phyloP scores from a whole-genome alignment of 192 early-diverging fungal species.

The Coemansia nantahalensis region DNA sequence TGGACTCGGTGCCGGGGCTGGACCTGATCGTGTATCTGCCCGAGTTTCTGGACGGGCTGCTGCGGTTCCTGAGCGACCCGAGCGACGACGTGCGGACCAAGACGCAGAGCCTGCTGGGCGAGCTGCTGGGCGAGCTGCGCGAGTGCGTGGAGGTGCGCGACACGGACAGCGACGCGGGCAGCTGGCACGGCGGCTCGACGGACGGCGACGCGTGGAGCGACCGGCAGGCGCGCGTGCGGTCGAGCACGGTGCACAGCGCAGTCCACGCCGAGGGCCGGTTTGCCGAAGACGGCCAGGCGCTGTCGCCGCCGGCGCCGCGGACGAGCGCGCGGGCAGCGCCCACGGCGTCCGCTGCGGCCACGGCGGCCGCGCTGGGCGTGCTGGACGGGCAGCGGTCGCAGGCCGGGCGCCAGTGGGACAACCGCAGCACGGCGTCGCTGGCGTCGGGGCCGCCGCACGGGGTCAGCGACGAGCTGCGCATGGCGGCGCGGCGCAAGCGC shows the following conservation, averaged over 20 bases:
- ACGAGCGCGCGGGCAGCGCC: constrained; percentile 25
- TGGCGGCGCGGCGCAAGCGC: constrained; percentile 41
- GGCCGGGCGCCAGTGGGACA: background rate
- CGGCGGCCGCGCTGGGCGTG: constrained; percentile 3
- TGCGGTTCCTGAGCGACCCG: constrained; percentile 86
- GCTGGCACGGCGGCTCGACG: background rate
- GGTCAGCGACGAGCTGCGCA: constrained; percentile 30
- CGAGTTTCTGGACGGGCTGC: constrained; percentile 89
- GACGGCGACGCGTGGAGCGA: constrained; percentile 5
- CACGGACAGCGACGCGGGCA: background rate
- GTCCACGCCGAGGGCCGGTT: constrained; percentile 39
- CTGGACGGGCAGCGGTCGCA: background rate
- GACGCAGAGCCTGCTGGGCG: constrained; percentile 77
- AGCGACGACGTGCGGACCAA: constrained; percentile 85
- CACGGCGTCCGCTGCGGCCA: background rate
- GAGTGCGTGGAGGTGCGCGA: constrained; percentile 49
- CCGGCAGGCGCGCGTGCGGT: constrained; percentile 15
- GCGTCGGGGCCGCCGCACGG: constrained; percentile 22
- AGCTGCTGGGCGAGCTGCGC: constrained; percentile 88
- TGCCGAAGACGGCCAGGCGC: constrained; percentile 5
- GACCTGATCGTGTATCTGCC: constrained; percentile 91
- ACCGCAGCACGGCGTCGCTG: constrained; percentile 25
- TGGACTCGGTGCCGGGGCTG: constrained; percentile 92
- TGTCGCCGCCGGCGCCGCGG: constrained; percentile 2
- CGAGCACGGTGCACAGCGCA: constrained; percentile 31